Conservation (phyloP, 2,329 filamentous ascomycete genomes). For the Calonectria henricotiae region DNA sequence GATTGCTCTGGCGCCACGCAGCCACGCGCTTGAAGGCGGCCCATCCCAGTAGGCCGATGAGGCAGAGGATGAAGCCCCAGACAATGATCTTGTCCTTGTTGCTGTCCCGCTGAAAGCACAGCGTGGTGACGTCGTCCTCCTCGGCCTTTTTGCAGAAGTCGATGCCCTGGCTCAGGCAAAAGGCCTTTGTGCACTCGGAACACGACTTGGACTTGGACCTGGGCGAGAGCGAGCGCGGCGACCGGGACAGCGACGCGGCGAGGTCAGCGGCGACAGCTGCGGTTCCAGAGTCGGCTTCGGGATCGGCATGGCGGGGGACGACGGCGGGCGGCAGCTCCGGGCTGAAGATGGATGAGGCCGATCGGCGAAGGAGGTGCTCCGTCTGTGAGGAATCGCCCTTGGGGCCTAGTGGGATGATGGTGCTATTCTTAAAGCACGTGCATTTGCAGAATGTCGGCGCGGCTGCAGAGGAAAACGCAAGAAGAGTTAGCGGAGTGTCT, state of each 20-base stretch:
- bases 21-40: conserved; percentile 69
- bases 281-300: conserved; percentile 6
- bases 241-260: conserved; percentile 22
- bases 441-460: conserved; percentile 80
- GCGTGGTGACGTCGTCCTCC: conserved; percentile 75
- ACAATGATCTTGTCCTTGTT: conserved; percentile 79
- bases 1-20: conserved; percentile 59
- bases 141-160: conserved; percentile 76
- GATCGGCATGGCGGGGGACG: conserved; percentile 31
- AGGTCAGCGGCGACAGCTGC: background rate
- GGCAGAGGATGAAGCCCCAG: conserved; percentile 75
- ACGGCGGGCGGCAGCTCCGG: conserved; percentile 46
- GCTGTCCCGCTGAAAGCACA: conserved; percentile 79
- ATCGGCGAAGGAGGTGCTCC: conserved; percentile 47
- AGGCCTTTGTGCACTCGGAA: conserved; percentile 76
- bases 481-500: conserved; percentile 45
- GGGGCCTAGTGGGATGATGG: conserved; percentile 75
- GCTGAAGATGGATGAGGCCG: conserved; percentile 42
- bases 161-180: conserved; percentile 74
- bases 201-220: conserved; percentile 67
- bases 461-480: conserved; percentile 58
- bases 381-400: conserved; percentile 55
- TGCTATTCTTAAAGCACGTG: conserved; percentile 80
- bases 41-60: conserved; percentile 74
- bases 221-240: conserved; percentile 43